Evolutionary conservation across 768 basidiomycete species (phyloP).

Genomic region (Trametes cinnabarina): DNA sequence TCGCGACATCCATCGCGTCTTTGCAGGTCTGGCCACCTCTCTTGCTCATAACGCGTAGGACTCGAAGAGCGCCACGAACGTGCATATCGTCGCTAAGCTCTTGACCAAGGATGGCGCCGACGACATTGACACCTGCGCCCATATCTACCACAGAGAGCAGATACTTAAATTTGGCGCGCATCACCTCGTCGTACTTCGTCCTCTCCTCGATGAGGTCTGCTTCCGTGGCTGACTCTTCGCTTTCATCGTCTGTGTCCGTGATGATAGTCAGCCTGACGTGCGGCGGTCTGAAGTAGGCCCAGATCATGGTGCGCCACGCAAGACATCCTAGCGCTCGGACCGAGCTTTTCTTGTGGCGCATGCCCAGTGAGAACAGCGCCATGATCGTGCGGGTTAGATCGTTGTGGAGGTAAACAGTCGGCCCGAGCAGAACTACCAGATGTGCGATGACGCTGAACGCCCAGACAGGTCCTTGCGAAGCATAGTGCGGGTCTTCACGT

Average conservation of each 20-base stretch:
- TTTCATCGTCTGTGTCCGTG: conserved; percentile 25
- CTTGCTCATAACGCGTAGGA: conserved; percentile 56
- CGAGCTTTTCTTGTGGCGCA: conserved; percentile 62
- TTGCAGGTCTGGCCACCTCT: conserved; percentile 50
- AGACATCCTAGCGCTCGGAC: conserved; percentile 60
- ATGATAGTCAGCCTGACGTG: conserved; percentile 22
- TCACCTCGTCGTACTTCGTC: conserved; percentile 12
- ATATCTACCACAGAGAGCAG: conserved; percentile 54
- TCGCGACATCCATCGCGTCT: conserved; percentile 54
- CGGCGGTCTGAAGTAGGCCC: conserved; percentile 64
- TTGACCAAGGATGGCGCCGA: conserved; percentile 51
- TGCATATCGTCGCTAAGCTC: conserved; percentile 35
- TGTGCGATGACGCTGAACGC: conserved; percentile 63
- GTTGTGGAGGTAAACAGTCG: conserved; percentile 45
- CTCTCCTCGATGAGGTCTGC: conserved; percentile 27
- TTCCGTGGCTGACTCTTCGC: conserved; percentile 28
- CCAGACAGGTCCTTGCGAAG: conserved; percentile 80
- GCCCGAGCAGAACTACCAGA: conserved; percentile 64
- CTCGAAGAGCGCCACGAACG: conserved; percentile 45
- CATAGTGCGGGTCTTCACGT: conserved; percentile 52
- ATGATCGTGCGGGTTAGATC: conserved; percentile 46
- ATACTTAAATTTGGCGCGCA: conserved; percentile 44
- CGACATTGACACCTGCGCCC: conserved; percentile 54
- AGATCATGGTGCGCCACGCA: conserved; percentile 63
- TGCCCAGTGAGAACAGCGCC: conserved; percentile 50